phyloP scores from a whole-genome alignment of 2,329 filamentous ascomycete species.

The Gaeumannomyces sp. region DNA sequence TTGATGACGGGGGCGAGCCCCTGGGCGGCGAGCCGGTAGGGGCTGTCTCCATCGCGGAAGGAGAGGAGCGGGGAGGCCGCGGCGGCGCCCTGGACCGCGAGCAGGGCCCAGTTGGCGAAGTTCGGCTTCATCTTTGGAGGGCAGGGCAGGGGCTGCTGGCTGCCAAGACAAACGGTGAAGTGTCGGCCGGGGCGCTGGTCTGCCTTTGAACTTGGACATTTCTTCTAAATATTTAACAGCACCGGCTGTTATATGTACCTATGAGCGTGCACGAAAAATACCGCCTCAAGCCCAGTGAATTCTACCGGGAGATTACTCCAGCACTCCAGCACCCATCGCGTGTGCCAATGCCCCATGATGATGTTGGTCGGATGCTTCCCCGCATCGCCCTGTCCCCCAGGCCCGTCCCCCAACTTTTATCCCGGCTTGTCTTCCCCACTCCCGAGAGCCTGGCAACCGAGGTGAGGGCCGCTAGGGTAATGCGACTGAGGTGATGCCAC shows the following conservation, averaged over 20 bases:
- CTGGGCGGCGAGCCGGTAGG: conserved; percentile 17
- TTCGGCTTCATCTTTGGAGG: conserved; percentile 4
- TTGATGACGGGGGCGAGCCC: conserved; percentile 20
- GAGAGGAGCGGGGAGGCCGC: conserved; percentile 2
- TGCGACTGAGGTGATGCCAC: too few species aligned
- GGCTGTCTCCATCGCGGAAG: conserved; percentile 11
- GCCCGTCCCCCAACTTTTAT: neutral
- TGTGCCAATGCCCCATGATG: neutral
- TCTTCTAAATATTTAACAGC: neutral
- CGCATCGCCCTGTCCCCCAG: neutral
- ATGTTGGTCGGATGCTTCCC: neutral
- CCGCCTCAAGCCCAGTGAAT: neutral
- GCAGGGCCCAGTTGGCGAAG: conserved; percentile 6
- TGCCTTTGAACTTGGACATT: neutral
- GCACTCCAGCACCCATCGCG: neutral
- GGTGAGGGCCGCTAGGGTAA: neutral
- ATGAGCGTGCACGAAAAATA: neutral
- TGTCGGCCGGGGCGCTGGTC: neutral
- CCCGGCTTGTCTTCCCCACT: neutral
- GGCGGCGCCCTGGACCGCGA: neutral
- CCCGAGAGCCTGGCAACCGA: neutral
- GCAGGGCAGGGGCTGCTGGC: neutral
- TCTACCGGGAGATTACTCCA: neutral
- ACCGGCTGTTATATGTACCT: too few species aligned
- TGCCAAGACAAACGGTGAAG: neutral